phyloP scores from a whole-genome alignment of 495 filamentous ascomycete species.

The Tetracladium setigerum region DNA sequence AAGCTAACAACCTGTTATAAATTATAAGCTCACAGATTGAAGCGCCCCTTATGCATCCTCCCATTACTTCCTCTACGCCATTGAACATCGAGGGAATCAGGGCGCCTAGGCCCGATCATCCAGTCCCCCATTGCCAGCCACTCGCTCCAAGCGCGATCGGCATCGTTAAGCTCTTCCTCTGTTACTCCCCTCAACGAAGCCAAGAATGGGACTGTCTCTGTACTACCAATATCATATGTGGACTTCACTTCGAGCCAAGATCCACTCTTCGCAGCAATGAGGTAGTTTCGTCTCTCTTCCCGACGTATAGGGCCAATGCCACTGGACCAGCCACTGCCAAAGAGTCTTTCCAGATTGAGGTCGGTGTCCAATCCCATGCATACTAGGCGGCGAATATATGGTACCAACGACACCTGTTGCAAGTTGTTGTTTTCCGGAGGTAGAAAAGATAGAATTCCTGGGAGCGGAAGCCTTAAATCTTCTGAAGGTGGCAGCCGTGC shows the following conservation, averaged over 20 bases:
- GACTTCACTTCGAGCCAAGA: slow-evolving; percentile 79
- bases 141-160: slow-evolving; percentile 58
- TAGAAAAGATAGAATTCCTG: no score
- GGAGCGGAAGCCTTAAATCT: no score
- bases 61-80: no score
- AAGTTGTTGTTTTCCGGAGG: no score
- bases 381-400: slow-evolving; percentile 81
- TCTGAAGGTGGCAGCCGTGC: no score
- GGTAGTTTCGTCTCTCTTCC: slow-evolving; percentile 81
- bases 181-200: slow-evolving; percentile 64
- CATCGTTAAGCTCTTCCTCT: slow-evolving; percentile 73
- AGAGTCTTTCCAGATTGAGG: slow-evolving; percentile 79
- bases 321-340: slow-evolving; percentile 76
- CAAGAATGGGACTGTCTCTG: slow-evolving; percentile 79
- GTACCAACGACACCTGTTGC: slow-evolving; percentile 60
- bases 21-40: no score
- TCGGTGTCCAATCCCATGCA: slow-evolving; percentile 82
- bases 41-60: no score
- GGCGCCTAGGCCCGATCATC: slow-evolving; percentile 8
- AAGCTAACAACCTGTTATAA: no score
- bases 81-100: no score
- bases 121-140: slow-evolving; percentile 11
- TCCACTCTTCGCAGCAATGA: slow-evolving; percentile 85
- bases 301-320: slow-evolving; percentile 78
- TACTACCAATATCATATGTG: slow-evolving; percentile 72